phyloP scores from a whole-genome alignment of 352 stramenopile genomes.

The Aphanomyces cochlioides region DNA sequence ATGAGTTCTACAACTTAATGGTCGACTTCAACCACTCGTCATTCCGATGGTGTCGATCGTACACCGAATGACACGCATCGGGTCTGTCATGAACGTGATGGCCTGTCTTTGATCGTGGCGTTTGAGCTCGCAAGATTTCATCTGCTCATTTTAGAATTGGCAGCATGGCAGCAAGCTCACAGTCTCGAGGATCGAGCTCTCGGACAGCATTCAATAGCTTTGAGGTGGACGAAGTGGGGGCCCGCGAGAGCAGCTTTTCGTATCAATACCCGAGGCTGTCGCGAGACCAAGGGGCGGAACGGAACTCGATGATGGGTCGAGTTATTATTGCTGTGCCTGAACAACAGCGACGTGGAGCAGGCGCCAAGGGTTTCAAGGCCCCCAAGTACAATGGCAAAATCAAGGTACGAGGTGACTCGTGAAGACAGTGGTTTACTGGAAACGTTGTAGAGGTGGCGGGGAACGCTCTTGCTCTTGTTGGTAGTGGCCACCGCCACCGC shows the following conservation, averaged over 20 bases:
- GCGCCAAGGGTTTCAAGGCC: background rate
- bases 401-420: background rate
- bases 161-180: background rate
- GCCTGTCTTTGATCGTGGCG: background rate
- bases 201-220: background rate
- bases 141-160: constrained; percentile 4
- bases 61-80: too few relatives aligned
- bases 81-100: too few relatives aligned
- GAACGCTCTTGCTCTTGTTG: constrained; percentile 36
- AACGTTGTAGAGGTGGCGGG: constrained; percentile 36
- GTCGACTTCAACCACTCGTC: too few relatives aligned
- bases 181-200: background rate
- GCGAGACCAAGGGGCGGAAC: background rate
- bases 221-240: background rate
- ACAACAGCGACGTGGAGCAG: background rate
- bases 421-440: background rate
- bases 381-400: constrained; percentile 21
- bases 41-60: too few relatives aligned
- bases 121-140: background rate
- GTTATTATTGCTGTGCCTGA: constrained; percentile 8
- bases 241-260: constrained; percentile 18
- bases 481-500: constrained; percentile 30
- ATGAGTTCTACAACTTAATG: too few relatives aligned
- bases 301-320: background rate
- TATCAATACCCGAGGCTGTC: background rate